Conservation (phyloP, 2,329 filamentous ascomycete genomes). For the Colletotrichum musae region DNA sequence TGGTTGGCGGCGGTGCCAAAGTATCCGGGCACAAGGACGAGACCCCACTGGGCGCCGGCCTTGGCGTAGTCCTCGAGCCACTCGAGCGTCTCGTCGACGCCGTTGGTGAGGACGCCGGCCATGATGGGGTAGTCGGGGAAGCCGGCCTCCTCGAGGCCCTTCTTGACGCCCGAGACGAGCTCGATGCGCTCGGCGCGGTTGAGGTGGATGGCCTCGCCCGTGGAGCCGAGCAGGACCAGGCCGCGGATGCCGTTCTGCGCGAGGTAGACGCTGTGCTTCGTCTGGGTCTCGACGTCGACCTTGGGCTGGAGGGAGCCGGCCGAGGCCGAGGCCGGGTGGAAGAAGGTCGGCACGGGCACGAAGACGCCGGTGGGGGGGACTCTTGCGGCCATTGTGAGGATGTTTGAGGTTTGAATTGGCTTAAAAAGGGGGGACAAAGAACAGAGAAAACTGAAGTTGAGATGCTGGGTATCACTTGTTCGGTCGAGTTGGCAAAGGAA, state of each 20-base stretch:
- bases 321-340: conserved; percentile 56
- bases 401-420: neutral
- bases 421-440: neutral
- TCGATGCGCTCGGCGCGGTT: conserved; percentile 68
- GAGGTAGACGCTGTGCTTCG: conserved; percentile 71
- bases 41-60: conserved; percentile 72
- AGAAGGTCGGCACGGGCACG: conserved; percentile 76
- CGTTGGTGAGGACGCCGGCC: conserved; percentile 68
- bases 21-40: conserved; percentile 76
- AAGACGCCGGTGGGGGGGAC: conserved; percentile 64
- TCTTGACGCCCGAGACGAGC: conserved; percentile 67
- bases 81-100: conserved; percentile 67
- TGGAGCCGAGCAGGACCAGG: conserved; percentile 74
- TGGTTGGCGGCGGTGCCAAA: conserved; percentile 73
- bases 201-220: conserved; percentile 75
- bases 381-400: conserved; percentile 30
- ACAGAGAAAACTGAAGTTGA: neutral
- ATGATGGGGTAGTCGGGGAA: conserved; percentile 70
- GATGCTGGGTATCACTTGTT: conserved; percentile 24
- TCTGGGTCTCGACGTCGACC: conserved; percentile 72
- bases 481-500: neutral
- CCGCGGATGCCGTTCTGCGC: conserved; percentile 72
- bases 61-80: conserved; percentile 69
- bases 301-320: conserved; percentile 61
- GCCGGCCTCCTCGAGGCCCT: conserved; percentile 67